phyloP scores from a whole-genome alignment of 805 yeast species.

The Candida krabiensis region DNA sequence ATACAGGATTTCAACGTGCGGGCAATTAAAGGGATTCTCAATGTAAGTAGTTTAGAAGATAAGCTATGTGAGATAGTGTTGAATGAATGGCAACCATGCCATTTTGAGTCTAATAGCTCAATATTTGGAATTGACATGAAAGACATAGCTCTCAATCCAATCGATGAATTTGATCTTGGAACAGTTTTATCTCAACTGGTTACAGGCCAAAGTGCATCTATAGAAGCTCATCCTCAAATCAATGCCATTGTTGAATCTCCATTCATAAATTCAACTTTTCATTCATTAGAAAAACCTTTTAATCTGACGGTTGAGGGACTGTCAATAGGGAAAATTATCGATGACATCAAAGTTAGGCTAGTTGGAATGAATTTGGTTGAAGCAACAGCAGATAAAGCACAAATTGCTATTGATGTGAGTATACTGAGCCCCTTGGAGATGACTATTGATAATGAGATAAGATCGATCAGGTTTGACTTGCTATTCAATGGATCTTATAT shows the following conservation, averaged over 20 bases:
- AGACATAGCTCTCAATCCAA: conserved; percentile 8
- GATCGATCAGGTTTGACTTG: conserved; percentile 17
- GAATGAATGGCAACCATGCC: conserved; percentile 16
- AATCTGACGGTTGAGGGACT: conserved; percentile 1
- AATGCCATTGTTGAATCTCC: conserved; percentile 26
- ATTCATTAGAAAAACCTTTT: neutral
- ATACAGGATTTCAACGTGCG: conserved; percentile 1
- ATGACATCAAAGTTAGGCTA: conserved; percentile 8
- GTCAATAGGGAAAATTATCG: conserved; percentile 4
- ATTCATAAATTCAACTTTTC: conserved; percentile 18
- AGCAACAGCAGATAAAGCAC: conserved; percentile 26
- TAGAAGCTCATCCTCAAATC: conserved; percentile 8
- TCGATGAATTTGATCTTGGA: conserved; percentile 2
- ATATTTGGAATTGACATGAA: conserved; percentile 7
- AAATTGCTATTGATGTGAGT: conserved; percentile 32
- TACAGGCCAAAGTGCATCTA: conserved; percentile 3
- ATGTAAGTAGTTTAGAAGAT: neutral
- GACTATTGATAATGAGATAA: conserved; percentile 28
- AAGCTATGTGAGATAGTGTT: conserved; percentile 7
- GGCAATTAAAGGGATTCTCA: neutral
- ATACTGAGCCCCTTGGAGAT: conserved; percentile 37
- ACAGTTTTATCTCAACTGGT: neutral
- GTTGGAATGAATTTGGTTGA: conserved; percentile 24
- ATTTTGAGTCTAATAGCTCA: conserved; percentile 16
- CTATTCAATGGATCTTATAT: conserved; percentile 34